A percentile compares a stretch with the other conserved stretches of the same genome.
Conservation (phyloP, 106 monocot species). For the Vanilla planifolia region DNA sequence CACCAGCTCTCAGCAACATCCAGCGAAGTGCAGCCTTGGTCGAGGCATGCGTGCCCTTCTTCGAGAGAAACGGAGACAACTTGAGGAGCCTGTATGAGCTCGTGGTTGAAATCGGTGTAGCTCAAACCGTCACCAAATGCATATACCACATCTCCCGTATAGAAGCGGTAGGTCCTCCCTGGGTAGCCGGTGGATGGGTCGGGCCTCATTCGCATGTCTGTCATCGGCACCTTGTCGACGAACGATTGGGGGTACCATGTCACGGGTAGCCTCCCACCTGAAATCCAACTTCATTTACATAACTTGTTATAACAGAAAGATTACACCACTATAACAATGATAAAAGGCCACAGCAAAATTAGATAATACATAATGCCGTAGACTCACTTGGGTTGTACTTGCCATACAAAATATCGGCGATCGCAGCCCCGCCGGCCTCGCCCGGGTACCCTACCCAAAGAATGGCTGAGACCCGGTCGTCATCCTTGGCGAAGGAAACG, state of each 20-base stretch:
- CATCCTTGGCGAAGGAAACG: slow-evolving; percentile 58
- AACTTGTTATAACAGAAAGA: neutral
- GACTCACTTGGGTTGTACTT: slow-evolving; percentile 76
- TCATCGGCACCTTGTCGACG: slow-evolving; percentile 68
- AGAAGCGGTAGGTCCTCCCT: slow-evolving; percentile 90
- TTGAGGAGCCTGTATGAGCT: slow-evolving; percentile 50
- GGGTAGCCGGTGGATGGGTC: slow-evolving; percentile 64
- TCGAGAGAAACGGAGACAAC: slow-evolving; percentile 47
- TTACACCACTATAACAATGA: neutral
- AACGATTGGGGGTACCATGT: slow-evolving; percentile 93
- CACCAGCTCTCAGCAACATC: slow-evolving; percentile 38
- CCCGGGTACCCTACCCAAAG: slow-evolving; percentile 96
- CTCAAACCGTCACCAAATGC: slow-evolving; percentile 85
- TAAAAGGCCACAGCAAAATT: too few relatives aligned
- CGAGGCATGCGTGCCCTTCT: slow-evolving; percentile 38
- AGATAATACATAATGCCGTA: too few relatives aligned
- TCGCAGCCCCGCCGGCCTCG: slow-evolving; percentile 75
- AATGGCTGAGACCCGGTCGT: slow-evolving; percentile 50
- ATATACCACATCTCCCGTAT: slow-evolving; percentile 78
- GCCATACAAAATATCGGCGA: slow-evolving; percentile 82
- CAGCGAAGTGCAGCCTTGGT: slow-evolving; percentile 50
- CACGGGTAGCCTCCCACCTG: slow-evolving; percentile 84
- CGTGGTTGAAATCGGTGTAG: slow-evolving; percentile 56
- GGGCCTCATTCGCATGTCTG: slow-evolving; percentile 90
- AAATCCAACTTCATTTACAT: neutral